Evolutionary conservation across 1,284 basidiomycete genomes (phyloP).

Genomic region (Ceratobasidium sp.): DNA sequence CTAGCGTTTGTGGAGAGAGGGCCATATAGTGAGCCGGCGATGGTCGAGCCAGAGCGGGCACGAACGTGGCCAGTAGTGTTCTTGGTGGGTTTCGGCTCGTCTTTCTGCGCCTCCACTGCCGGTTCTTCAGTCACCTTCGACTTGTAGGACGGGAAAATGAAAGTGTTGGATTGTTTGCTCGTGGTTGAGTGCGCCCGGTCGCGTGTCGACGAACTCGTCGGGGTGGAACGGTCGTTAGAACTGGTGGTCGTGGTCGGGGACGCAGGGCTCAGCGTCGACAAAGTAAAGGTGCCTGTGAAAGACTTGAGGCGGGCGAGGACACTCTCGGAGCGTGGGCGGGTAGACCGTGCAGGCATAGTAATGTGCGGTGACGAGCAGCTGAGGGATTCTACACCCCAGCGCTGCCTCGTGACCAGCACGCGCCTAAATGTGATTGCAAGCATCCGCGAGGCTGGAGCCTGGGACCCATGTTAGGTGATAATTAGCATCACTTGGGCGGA

Average conservation of each 20-base stretch:
- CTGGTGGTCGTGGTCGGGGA: slow-evolving; percentile 11
- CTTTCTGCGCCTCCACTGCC: slow-evolving; percentile 7
- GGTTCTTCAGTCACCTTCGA: no score
- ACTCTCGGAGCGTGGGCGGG: slow-evolving; percentile 15
- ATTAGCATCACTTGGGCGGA: no score
- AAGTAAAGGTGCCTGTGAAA: slow-evolving; percentile 18
- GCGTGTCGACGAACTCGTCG: slow-evolving; percentile 23
- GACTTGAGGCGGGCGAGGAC: slow-evolving; percentile 17
- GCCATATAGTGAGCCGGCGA: no score
- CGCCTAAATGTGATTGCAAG: slow-evolving; percentile 14
- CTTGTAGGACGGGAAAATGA: no score
- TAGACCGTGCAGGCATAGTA: slow-evolving; percentile 20
- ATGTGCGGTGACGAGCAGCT: slow-evolving; percentile 35
- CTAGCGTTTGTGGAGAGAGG: no score
- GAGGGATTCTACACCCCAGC: not conserved
- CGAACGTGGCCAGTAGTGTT: slow-evolving; percentile 14
- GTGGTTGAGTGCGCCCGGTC: slow-evolving; percentile 6
- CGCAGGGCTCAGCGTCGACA: not conserved
- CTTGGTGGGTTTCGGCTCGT: not conserved
- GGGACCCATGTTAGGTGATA: no score
- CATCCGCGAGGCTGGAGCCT: slow-evolving; percentile 19
- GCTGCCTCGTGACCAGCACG: slow-evolving; percentile 12
- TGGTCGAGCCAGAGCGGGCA: slow-evolving; percentile 30
- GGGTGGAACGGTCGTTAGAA: slow-evolving; percentile 11
- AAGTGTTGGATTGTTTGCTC: slow-evolving; percentile 17